phyloP scores from a whole-genome alignment of 129 eudicot genomes.

The Smallanthus sonchifolius region DNA sequence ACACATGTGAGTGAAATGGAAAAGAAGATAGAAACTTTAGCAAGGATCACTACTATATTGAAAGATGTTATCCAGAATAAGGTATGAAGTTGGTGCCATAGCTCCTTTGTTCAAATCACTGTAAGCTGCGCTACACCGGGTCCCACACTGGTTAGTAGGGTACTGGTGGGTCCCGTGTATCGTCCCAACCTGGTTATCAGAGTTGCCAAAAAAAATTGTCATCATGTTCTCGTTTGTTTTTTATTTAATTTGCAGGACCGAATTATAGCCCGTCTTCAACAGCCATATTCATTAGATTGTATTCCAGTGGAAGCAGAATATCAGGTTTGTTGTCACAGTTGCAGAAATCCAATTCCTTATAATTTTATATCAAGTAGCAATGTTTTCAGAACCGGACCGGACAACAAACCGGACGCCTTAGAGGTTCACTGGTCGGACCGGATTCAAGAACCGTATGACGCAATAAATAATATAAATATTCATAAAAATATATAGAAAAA shows the following conservation, averaged over 20 bases:
- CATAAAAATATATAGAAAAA: too few species aligned
- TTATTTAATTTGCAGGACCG: constrained; percentile 60
- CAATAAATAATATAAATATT: too few species aligned
- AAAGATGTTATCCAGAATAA: constrained; percentile 95
- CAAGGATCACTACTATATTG: constrained; percentile 83
- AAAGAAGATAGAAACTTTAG: constrained; percentile 89
- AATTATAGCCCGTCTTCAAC: constrained; percentile 95
- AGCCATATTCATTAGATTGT: constrained; percentile 95
- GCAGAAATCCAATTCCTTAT: background rate
- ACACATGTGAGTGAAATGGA: constrained; percentile 95
- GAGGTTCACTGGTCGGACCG: too few species aligned
- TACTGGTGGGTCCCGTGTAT: background rate
- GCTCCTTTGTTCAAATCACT: background rate
- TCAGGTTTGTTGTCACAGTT: constrained; percentile 43
- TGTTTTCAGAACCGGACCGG: too few species aligned
- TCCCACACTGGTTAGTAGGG: background rate
- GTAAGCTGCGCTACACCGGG: background rate
- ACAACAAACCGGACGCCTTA: too few species aligned
- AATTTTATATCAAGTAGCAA: too few species aligned
- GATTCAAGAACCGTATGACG: too few species aligned
- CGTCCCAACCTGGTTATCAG: background rate
- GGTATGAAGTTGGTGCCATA: constrained; percentile 37
- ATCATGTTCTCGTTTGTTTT: constrained; percentile 4
- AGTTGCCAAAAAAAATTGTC: background rate
- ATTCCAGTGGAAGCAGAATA: constrained; percentile 96